Evolutionary conservation across 768 basidiomycete species (phyloP).

Genomic region (Pholiota conissans): DNA sequence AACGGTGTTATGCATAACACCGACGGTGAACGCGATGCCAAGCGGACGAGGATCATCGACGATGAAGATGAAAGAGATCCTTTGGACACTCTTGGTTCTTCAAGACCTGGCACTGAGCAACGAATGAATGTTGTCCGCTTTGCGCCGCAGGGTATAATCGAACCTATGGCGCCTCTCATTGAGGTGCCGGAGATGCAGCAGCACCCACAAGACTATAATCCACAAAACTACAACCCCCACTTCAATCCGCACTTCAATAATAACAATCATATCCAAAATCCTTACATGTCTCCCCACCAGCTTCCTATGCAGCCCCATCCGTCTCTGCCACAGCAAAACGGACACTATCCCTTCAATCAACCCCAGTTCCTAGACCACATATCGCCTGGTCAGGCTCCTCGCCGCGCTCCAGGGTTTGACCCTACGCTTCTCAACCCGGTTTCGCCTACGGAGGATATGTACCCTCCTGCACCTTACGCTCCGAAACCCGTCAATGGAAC

Average conservation of each 20-base stretch:
- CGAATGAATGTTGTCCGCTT: conserved; percentile 50
- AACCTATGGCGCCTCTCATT: conserved; percentile 22
- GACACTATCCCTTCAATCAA: conserved; percentile 1
- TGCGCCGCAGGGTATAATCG: conserved; percentile 32
- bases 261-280: neutral
- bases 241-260: neutral
- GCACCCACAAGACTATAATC: neutral
- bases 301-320: conserved; percentile 9
- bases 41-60: conserved; percentile 52
- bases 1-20: conserved; percentile 31
- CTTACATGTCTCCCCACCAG: conserved; percentile 2
- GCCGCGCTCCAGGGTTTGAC: conserved; percentile 46
- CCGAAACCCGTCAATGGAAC: conserved; percentile 7
- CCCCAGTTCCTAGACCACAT: conserved; percentile 27
- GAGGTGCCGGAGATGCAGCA: conserved; percentile 8
- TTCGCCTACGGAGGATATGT: conserved; percentile 25
- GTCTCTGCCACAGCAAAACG: neutral
- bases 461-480: neutral
- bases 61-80: conserved; percentile 52
- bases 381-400: conserved; percentile 36
- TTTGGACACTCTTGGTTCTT: conserved; percentile 38
- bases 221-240: neutral
- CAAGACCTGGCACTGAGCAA: conserved; percentile 31
- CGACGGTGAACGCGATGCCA: conserved; percentile 47
- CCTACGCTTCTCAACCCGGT: conserved; percentile 55